Evolutionary conservation across 495 filamentous ascomycete genomes (phyloP), one percentile per base, ranked within the genome.

Genomic region (Aspergillus bertholletiae): DNA sequence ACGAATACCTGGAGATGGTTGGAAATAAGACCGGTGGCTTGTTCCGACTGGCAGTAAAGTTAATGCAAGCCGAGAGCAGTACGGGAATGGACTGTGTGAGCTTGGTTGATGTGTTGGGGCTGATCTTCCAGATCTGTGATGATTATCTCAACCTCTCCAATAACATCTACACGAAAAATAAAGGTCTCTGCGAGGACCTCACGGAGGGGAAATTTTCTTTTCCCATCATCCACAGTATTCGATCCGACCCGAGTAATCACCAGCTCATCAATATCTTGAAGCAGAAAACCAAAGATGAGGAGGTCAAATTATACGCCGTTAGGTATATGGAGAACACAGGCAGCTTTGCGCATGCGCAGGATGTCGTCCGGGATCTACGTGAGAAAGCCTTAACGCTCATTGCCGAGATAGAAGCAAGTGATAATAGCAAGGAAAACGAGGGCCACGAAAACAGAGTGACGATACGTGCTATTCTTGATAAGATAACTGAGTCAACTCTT

Each of bases 201-300:
- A 97, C 93, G 0, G 94, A 98, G 74, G 94, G 94, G 39, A 98
- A 98, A 80, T 98, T 97, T 76, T 92, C 88, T 23, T 97, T 96
- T 66, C 93, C 93, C 6, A 88, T 98, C 61, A 97, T 98, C 55
- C 93, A 98, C 71, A 87, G 88, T 67, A 95, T 98, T 58, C 88
- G 92, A 58, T 75, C 86, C 28, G 82, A 92, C 66, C 88, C 89
- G 4, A 72, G 71, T 8, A 92, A 96, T 64, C 80, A 87, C 26
- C 88, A 93, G 65, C 79, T 98, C 43, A 75, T 96, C 56, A 96
- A 94, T 61, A 97, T 97, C 43, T 74, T 98, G 20, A 88, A 89
- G 71, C 94, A 97, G 68, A 90, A 88, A 69, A 90, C 93, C 0
- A 81, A 74, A 24, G 88, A 96, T 60, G 86, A 89, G 20, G 88